Evolutionary conservation across 1,284 basidiomycete genomes (phyloP).

Genomic region (Ustilago cynodontis): DNA sequence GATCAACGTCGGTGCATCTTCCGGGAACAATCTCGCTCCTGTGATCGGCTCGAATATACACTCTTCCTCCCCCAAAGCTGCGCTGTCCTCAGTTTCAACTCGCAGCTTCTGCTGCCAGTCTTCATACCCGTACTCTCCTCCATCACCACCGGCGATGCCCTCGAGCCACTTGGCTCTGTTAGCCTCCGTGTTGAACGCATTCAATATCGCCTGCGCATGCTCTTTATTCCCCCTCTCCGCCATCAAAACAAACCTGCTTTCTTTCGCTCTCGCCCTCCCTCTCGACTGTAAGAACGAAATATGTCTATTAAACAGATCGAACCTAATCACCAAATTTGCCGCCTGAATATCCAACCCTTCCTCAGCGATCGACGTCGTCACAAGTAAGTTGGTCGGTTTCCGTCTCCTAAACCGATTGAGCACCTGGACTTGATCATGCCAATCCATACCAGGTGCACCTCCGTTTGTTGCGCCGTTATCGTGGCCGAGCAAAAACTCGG

Average conservation of each 20-base stretch:
- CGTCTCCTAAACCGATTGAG: slow-evolving; percentile 50
- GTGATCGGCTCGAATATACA: slow-evolving; percentile 33
- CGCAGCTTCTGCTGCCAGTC: slow-evolving; percentile 35
- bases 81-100: slow-evolving; percentile 20
- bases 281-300: slow-evolving; percentile 57
- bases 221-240: slow-evolving; percentile 37
- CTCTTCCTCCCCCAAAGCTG: not conserved
- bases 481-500: slow-evolving; percentile 54
- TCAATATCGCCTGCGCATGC: slow-evolving; percentile 25
- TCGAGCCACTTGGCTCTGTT: slow-evolving; percentile 41
- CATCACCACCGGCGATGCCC: slow-evolving; percentile 21
- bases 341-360: slow-evolving; percentile 61
- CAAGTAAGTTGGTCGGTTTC: slow-evolving; percentile 53
- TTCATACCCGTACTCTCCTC: slow-evolving; percentile 8
- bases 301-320: slow-evolving; percentile 57
- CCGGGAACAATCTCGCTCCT: slow-evolving; percentile 44
- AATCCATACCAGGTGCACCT: slow-evolving; percentile 44
- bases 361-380: slow-evolving; percentile 60
- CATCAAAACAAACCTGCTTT: slow-evolving; percentile 51
- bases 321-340: slow-evolving; percentile 59
- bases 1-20: slow-evolving; percentile 44
- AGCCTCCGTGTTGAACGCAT: slow-evolving; percentile 33
- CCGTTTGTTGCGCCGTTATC: slow-evolving; percentile 24
- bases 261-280: slow-evolving; percentile 46
- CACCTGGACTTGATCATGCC: slow-evolving; percentile 52